phyloP scores from a whole-genome alignment of 371 early-diverging fungal genomes.

The Rhizomucor miehei region DNA sequence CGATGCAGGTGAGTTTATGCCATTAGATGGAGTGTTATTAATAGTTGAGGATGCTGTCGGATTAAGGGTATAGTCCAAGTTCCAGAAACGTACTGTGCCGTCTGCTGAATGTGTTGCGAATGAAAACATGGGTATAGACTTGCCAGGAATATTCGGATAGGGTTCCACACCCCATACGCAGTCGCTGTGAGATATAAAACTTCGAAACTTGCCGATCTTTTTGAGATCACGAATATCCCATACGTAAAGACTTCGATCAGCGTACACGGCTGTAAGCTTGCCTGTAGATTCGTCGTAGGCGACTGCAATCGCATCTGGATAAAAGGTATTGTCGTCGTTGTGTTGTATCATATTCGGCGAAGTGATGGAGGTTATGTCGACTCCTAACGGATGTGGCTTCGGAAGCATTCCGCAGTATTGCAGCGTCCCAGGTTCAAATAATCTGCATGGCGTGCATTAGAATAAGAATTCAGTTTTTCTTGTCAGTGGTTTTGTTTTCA shows the following conservation, averaged over 20 bases:
- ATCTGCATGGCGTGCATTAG: slow-evolving; percentile 25
- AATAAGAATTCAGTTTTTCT: neutral
- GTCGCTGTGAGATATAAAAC: slow-evolving; percentile 74
- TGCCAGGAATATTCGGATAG: slow-evolving; percentile 1
- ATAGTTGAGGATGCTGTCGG: slow-evolving; percentile 21
- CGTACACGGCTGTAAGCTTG: slow-evolving; percentile 59
- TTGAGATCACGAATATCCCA: slow-evolving; percentile 74
- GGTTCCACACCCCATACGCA: slow-evolving; percentile 87
- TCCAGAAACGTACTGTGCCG: slow-evolving; percentile 83
- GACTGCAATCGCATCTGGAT: slow-evolving; percentile 64
- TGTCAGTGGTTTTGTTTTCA: neutral
- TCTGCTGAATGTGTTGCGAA: slow-evolving; percentile 81
- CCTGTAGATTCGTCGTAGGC: slow-evolving; percentile 41
- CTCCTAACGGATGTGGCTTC: slow-evolving; percentile 71
- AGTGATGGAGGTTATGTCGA: slow-evolving; percentile 47
- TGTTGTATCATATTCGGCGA: slow-evolving; percentile 32
- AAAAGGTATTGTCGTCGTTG: slow-evolving; percentile 27
- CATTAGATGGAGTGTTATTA: slow-evolving; percentile 12
- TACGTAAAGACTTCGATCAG: slow-evolving; percentile 71
- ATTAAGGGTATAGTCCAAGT: slow-evolving; percentile 41
- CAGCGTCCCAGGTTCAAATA: slow-evolving; percentile 71
- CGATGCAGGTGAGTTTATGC: slow-evolving; percentile 2
- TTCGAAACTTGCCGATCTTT: slow-evolving; percentile 62
- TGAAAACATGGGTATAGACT: slow-evolving; percentile 45
- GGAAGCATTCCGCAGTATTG: slow-evolving; percentile 72